Base-by-base conservation (phyloP, 2,329 filamentous ascomycete genomes). In the Plectosphaerella sp. region DNA sequence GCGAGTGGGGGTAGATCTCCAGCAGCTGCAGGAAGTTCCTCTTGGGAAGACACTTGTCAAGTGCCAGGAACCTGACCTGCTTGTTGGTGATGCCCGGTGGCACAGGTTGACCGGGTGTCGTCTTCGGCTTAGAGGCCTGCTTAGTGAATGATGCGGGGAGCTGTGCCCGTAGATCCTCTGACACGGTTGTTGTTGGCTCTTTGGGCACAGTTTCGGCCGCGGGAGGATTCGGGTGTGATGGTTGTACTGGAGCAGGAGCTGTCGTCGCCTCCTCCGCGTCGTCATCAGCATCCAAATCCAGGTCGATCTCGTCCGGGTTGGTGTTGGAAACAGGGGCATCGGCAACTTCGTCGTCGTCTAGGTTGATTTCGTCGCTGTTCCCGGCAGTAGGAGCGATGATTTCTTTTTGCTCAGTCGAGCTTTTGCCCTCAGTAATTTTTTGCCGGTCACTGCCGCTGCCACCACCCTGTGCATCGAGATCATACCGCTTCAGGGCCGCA, bases 21-120 rank as follows among this genome's bases (percentile, higher is more conserved):
- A 88, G 74, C 3, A 97, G 75, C 60, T 97, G 91, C 2, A 99
- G 76, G 64, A 93, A 97, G 54, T 91, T 82, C 14, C 88, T 83
- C 16, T 86, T 79, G 0, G 88, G 87, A 42, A 93, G 78, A 62
- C 91, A 96, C 69, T 99, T 99, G 71, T 97, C 93, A 2, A 99
- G 76, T 0, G 94, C 89, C 11, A 99, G 78, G 68, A 99, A 99
- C 12, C 85, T 79, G 3, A 93, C 95, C 5, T 79, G 77, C 18
- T 78, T 87, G 73, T 97, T 97, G 2, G 78, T 82, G 56, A 97
- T 95, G 1, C 77, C 80, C 1, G 78, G 64, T 0, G 91, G 91
- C 15, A 88, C 82, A 3, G 86, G 83, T 51, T 86, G 80, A 36
- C 79, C 80, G 15, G 82, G 75, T 6, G 65, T 73, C 51, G 64